Evolutionary conservation across 805 yeast genomes (phyloP), one percentile per base, ranked within the genome.

Genomic region (Ogataea neopini): DNA sequence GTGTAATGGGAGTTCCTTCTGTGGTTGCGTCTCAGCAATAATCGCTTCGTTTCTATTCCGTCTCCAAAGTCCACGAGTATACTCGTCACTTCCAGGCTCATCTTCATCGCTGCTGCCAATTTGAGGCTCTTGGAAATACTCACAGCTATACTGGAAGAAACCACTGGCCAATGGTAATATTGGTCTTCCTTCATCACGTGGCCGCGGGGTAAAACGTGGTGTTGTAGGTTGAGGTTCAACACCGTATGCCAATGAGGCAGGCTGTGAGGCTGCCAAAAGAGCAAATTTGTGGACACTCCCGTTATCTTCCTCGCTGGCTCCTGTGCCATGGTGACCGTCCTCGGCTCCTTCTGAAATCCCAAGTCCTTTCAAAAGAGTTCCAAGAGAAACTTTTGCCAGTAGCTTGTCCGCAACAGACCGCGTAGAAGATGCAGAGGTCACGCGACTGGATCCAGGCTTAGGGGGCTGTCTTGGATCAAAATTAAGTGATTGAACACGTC

Each of bases 81-180:
- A 88, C 53, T 88, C 91, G 49, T 84, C 80, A 47, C 96, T 88
- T 0, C 98, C 98, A 0, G 96, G 94, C 63, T 90, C 96, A 57
- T 92, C 97, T 14, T 81, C 69, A 56, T 92, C 97, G 45, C 80
- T 77, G 48, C 81, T 83, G 9, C 88, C 82, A 84, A 91, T 84
- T 62, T 92, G 98, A 0, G 99, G 97, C 61, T 91, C 98, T 60
- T 91, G 96, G 70, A 92, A 94, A 61, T 90, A 91, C 64, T 94
- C 99, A 49, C 88, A 80, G 57, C 86, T 80, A 64, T 84, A 87
- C 43, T 84, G 87, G 51, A 86, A 77, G 57, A 87, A 85, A 6
- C 80, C 79, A 8, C 88, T 83, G 4, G 72, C 72, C 9, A 80
- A 63, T 1, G 88, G 86, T 3, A 85, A 58, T 4, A 67, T 68